Evolutionary conservation across 2,329 filamentous ascomycete species (phyloP), one percentile per base, ranked within the genome.

Genomic region (Cadophora malorum): DNA sequence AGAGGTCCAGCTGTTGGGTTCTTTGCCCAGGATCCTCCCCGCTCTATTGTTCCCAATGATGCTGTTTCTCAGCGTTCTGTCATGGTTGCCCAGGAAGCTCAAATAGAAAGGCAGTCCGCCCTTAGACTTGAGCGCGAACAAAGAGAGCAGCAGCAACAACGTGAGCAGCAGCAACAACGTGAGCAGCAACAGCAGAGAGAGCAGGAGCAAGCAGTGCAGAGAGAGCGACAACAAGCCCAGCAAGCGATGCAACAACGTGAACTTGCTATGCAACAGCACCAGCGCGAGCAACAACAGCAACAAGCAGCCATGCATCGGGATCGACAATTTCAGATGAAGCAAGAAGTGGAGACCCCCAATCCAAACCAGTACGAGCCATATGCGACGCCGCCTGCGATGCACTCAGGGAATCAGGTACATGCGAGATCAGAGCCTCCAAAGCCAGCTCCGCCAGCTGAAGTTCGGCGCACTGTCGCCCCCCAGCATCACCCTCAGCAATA

Each of bases 361-460:
- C 76, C 64, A 75, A 82, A 64, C 65, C 76, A 71, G 75, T 81
- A 67, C 61, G 77, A 78, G 59, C 69, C 71, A 14, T 78, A 78
- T 66, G 63, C 70, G 2, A 67, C 74, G 23, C 69, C 74, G 47
- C 33, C 66, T 31, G 56, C 5, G 23, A 69, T 72, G 33, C 74
- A 70, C 38, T 38, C 67, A 55, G 72, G 65, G 47, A 69, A 71
- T 65, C 60, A 70, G 31, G 63, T 69, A 12, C 71, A 73, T 53
- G 67, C 72, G 21, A 73, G 75, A 64, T 59, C 70, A 23, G 76
- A 77, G 50, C 62, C 63, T n/a, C 59, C 71, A 5, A 69, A 71
- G 38, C 63, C 61, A 58, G 10, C 68, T 55, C 53, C 67, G 10
- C 19, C 55, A n/a, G 4, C 62, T 31, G 76, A 78, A 33, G 49